These are phyloP conservation scores for Tetracladium maxilliforme DNA, from an alignment of 2,329 filamentous ascomycete species.

Conservation along the genomic window DNA sequence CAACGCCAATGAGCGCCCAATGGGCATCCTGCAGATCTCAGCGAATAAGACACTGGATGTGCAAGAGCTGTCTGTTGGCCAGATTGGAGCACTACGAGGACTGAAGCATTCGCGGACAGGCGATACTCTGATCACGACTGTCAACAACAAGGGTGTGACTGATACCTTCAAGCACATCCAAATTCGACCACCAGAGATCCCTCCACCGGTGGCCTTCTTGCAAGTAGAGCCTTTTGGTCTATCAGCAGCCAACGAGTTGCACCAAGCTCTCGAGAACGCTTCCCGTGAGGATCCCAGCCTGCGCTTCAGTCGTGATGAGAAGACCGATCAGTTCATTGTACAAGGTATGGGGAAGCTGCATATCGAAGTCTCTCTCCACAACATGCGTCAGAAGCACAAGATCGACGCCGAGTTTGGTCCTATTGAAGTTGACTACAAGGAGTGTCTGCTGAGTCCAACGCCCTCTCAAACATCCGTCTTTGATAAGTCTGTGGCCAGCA, in stretches of 20 bases:
- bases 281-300: conserved; percentile 88
- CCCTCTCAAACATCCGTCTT: conserved; percentile 45
- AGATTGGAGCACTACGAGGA: conserved; percentile 87
- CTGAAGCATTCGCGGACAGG: conserved; percentile 87
- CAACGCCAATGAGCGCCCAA: conserved; percentile 62
- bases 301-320: conserved; percentile 69
- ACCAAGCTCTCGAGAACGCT: conserved; percentile 61
- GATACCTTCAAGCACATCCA: conserved; percentile 60
- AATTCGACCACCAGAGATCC: conserved; percentile 75
- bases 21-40: conserved; percentile 77
- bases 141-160: conserved; percentile 47
- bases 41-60: conserved; percentile 79
- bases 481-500: conserved; percentile 69
- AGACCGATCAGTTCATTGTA: conserved; percentile 83
- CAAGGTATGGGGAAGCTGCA: conserved; percentile 96
- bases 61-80: conserved; percentile 63
- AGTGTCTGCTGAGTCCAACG: conserved; percentile 51
- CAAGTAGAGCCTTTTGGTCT: conserved; percentile 72
- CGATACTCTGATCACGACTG: conserved; percentile 68
- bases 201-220: conserved; percentile 93
- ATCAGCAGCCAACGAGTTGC: conserved; percentile 66
- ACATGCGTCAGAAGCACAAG: conserved; percentile 79
- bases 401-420: conserved; percentile 72
- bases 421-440: conserved; percentile 92
- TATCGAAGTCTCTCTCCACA: conserved; percentile 80